Percentiles rank a stretch among this genome's conserved stretches.
phyloP scores from a whole-genome alignment of 352 stramenopile species.

The Globisporangium echinulatum region DNA sequence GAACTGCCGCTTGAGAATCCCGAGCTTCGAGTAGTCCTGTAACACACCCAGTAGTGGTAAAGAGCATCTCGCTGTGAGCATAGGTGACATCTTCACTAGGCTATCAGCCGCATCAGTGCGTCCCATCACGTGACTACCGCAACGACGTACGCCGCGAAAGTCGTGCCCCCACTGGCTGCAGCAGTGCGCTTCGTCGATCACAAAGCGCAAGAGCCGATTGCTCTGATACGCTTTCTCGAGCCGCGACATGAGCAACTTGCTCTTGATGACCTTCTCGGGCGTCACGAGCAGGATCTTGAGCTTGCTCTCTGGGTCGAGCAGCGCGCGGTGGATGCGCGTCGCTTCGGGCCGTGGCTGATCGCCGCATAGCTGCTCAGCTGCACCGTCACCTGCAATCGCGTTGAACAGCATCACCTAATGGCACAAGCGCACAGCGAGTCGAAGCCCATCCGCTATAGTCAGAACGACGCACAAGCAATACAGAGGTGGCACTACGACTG shows the following conservation, averaged over 20 bases:
- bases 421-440: background rate
- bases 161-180: conserved; percentile 82
- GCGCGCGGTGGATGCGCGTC: conserved; percentile 65
- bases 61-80: too few species aligned
- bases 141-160: conserved; percentile 51
- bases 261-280: conserved; percentile 90
- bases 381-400: conserved; percentile 46
- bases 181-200: conserved; percentile 91
- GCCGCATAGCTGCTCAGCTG: conserved; percentile 42
- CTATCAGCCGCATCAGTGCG: too few species aligned
- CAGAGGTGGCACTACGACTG: too few species aligned
- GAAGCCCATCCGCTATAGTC: too few species aligned
- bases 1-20: conserved; percentile 87
- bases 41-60: background rate
- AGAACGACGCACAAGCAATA: too few species aligned
- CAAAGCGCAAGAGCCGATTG: conserved; percentile 83
- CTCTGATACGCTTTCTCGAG: conserved; percentile 86
- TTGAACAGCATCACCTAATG: conserved; percentile 64
- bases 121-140: background rate
- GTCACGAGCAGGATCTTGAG: conserved; percentile 89
- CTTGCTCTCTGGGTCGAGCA: conserved; percentile 56
- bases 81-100: too few species aligned
- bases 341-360: conserved; percentile 48
- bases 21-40: conserved; percentile 90
- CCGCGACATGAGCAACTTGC: conserved; percentile 82